phyloP scores from a whole-genome alignment of 2,329 filamentous ascomycete genomes.

The Elsinoe ampelina region DNA sequence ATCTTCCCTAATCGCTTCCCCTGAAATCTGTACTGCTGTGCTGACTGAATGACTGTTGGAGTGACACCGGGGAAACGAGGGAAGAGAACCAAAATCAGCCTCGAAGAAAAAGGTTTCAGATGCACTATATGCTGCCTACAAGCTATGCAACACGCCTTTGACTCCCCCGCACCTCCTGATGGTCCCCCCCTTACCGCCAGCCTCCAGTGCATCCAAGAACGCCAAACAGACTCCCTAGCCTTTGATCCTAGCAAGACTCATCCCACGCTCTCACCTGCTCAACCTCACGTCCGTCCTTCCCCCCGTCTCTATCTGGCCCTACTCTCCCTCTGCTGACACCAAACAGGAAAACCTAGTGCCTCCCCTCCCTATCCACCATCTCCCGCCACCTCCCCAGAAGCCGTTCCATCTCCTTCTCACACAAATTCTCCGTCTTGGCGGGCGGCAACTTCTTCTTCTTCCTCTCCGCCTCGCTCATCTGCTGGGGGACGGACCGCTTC shows the following conservation, averaged over 20 bases:
- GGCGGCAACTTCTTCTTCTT: conserved; percentile 55
- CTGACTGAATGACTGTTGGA: too few relatives aligned
- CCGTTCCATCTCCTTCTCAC: conserved; percentile 55
- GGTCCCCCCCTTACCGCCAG: neutral
- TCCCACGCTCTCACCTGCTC: too few relatives aligned
- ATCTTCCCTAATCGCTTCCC: too few relatives aligned
- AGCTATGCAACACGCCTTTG: neutral
- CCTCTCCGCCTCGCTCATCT: conserved; percentile 47
- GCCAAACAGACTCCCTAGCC: neutral
- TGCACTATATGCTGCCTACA: neutral
- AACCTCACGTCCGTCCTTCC: too few relatives aligned
- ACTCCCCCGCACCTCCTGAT: too few relatives aligned
- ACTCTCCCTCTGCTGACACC: neutral
- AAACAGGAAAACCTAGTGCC: neutral
- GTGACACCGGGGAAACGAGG: neutral
- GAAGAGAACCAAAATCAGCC: neutral
- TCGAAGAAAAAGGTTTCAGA: neutral
- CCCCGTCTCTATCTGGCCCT: neutral
- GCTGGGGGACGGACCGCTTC: conserved; percentile 49
- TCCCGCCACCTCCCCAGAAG: conserved; percentile 33
- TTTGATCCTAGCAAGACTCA: too few relatives aligned
- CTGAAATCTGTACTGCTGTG: too few relatives aligned
- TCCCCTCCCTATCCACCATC: conserved; percentile 24
- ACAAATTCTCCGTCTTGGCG: conserved; percentile 38
- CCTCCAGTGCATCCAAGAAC: neutral